Evolutionary conservation across 2,329 filamentous ascomycete species (phyloP), one percentile per base, ranked within the genome.

Genomic region (Leptodontidium sp.): DNA sequence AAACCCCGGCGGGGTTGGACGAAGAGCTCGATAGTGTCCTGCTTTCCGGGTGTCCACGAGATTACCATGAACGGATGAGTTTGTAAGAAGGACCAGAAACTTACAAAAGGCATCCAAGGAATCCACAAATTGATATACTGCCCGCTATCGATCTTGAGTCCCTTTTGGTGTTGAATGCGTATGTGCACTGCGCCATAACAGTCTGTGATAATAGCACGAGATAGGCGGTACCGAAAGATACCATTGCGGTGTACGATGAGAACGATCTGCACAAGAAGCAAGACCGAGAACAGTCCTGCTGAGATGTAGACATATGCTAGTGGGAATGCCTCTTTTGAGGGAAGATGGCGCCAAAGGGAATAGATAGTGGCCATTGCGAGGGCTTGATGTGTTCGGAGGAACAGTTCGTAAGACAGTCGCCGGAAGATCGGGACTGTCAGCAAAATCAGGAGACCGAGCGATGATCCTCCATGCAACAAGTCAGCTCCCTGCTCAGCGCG

Each of bases 121-220:
- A 52, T 26, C 32, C 15, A 57, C 9, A 57, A 15, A 38, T 57
- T 57, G 3, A 57, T 57, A 57, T 57, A 57, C 11, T 57, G 32
- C 14, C 29, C 15, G 21, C 15, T 38, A 38, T 57, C 17, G 17
- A 57, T 57, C 29, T 57, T 12, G 9, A 35, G 15, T 57, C 32
- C 32, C 5, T 38, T 38, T 38, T 38, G 29, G 9, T 57, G 29
- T 21, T n/a, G 15, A 32, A 57, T 57, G 8, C 53, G 53, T 17
- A 57, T 21, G 29, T 38, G 29, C 8, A 57, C 32, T 57, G 15
- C 32, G 15, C 32, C 29, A 57, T 57, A 9, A 38, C 5, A 38
- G 32, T 38, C 15, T 38, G 32, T 57, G 17, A 57, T 57, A 17
- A 15, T 38, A n/a, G 32, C 29, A 38, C 53, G 53, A 57, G 53